Evolutionary conservation across 2,329 filamentous ascomycete species (phyloP).

Genomic region (Xylariales sp.): DNA sequence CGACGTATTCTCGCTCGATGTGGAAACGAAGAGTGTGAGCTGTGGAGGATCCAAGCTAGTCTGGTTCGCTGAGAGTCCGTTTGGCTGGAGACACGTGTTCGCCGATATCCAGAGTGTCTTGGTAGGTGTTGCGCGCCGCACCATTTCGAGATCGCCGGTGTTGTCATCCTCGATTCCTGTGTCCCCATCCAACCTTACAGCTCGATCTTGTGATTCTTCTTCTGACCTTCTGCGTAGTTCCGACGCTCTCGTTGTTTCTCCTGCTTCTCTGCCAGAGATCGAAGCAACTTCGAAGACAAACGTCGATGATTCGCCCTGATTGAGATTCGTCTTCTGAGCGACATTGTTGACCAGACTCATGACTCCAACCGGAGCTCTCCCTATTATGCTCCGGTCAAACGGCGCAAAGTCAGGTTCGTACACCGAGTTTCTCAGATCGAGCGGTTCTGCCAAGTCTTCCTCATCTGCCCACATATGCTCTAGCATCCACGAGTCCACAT

Average conservation of each 20-base stretch:
- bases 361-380: conserved; percentile 50
- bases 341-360: conserved; percentile 61
- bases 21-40: conserved; percentile 73
- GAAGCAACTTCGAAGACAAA: conserved; percentile 60
- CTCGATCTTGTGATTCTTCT: conserved; percentile 11
- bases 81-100: conserved; percentile 79
- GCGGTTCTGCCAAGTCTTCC: conserved; percentile 8
- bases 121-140: conserved; percentile 25
- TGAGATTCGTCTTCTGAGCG: conserved; percentile 53
- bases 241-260: conserved; percentile 13
- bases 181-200: conserved; percentile 12
- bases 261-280: conserved; percentile 37
- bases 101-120: conserved; percentile 72
- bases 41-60: conserved; percentile 57
- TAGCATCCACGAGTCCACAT: conserved; percentile 13
- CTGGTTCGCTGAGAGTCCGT: conserved; percentile 37
- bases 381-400: conserved; percentile 59
- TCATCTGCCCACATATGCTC: conserved; percentile 15
- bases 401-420: conserved; percentile 60
- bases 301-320: conserved; percentile 55
- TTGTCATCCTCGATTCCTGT: conserved; percentile 15
- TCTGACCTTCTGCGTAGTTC: conserved; percentile 19
- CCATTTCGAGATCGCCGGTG: conserved; percentile 15
- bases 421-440: conserved; percentile 19
- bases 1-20: conserved; percentile 53